These are phyloP conservation scores for Ceratocystis papillata DNA, from an alignment of 2,329 filamentous ascomycete genomes.

Conservation along the genomic window DNA sequence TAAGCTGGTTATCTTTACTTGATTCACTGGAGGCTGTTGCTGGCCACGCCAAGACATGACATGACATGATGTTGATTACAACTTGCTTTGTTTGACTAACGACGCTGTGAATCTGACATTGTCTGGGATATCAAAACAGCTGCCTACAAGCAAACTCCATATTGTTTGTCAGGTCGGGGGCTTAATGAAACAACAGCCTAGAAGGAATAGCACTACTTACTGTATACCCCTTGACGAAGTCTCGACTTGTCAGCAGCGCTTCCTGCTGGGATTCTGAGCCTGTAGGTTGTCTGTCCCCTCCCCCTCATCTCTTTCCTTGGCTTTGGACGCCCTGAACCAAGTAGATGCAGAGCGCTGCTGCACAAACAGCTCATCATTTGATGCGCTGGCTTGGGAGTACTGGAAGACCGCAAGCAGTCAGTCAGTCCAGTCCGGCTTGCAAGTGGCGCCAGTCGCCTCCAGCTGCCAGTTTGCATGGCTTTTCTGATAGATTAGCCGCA, in stretches of 20 bases:
- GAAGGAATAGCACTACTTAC: background rate
- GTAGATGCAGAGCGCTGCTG: background rate
- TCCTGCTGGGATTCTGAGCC: background rate
- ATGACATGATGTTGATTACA: background rate
- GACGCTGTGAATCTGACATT: background rate
- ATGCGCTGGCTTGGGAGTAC: background rate
- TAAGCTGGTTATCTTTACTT: no score
- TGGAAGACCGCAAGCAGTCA: no score
- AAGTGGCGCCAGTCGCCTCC: background rate
- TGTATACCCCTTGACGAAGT: background rate
- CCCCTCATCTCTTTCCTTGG: no score
- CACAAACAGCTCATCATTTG: background rate
- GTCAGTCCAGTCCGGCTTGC: no score
- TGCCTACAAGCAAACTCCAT: background rate
- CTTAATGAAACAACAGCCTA: slow-evolving; percentile 3
- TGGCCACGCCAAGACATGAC: no score
- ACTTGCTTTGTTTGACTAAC: background rate
- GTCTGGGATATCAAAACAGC: background rate
- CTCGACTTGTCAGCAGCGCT: background rate
- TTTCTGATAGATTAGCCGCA: background rate
- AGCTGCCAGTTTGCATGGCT: background rate
- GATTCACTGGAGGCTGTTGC: no score
- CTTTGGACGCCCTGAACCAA: no score
- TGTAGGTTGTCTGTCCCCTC: no score
- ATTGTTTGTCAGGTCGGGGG: background rate